A percentile compares a stretch with the other conserved stretches of the same genome.
Evolutionary conservation across 2,329 filamentous ascomycete genomes (phyloP).

Genomic region (Hypoxylon rubiginosum): DNA sequence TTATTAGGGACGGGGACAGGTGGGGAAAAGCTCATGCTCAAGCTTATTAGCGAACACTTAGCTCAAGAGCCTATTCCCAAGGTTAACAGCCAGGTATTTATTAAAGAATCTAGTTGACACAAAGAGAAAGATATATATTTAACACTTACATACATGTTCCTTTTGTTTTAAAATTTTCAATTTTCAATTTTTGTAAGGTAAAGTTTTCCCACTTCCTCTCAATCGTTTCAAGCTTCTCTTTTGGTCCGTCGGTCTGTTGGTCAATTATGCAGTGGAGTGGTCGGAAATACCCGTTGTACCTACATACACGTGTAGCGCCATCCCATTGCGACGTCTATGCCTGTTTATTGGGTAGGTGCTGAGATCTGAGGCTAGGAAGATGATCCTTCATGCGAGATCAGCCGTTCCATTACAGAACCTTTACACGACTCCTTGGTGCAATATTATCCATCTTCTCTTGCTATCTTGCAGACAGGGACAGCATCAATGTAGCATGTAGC

Average conservation of each 20-base stretch:
- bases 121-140: background rate
- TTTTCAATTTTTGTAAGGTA: too few relatives aligned
- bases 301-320: background rate
- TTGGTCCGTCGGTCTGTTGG: background rate
- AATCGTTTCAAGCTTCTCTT: background rate
- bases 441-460: background rate
- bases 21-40: slow-evolving; percentile 13
- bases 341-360: slow-evolving; percentile 16
- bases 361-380: slow-evolving; percentile 33
- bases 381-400: slow-evolving; percentile 38
- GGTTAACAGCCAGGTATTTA: background rate
- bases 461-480: background rate
- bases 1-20: slow-evolving; percentile 14
- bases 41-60: background rate
- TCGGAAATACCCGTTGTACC: slow-evolving; percentile 20
- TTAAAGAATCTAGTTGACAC: too few relatives aligned
- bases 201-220: background rate
- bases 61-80: background rate
- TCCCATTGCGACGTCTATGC: slow-evolving; percentile 18
- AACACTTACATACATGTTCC: background rate
- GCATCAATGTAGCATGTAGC: background rate
- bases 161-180: too few relatives aligned
- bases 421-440: background rate
- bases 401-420: slow-evolving; percentile 9
- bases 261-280: background rate